Conservation (phyloP, 768 basidiomycete species). For the Paxillus rubicundulus region DNA sequence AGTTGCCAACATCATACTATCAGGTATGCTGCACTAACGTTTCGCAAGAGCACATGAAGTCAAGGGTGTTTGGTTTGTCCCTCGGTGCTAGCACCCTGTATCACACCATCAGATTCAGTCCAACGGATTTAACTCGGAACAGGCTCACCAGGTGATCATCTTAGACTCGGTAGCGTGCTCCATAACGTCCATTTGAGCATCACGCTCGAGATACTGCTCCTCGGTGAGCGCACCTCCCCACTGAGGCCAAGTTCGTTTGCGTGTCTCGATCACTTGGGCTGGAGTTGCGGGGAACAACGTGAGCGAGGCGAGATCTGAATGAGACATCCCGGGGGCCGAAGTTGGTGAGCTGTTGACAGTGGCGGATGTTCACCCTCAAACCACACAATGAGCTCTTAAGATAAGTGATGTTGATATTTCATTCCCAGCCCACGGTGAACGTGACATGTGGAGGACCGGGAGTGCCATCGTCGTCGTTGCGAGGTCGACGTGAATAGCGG, state of each 20-base stretch:
- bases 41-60: conserved; percentile 61
- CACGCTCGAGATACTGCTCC: conserved; percentile 46
- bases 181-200: conserved; percentile 37
- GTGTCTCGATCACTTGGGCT: conserved; percentile 42
- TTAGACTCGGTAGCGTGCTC: conserved; percentile 46
- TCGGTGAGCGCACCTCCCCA: conserved; percentile 46
- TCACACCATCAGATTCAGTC: background rate
- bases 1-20: background rate
- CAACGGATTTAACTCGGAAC: background rate
- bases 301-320: conserved; percentile 22
- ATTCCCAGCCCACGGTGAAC: background rate
- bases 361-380: background rate
- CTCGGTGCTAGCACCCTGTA: conserved; percentile 58
- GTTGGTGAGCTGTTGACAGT: background rate
- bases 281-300: conserved; percentile 49
- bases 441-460: background rate
- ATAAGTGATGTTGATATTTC: background rate
- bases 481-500: too few relatives aligned
- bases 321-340: background rate
- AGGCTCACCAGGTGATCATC: conserved; percentile 48
- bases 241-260: conserved; percentile 36
- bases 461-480: background rate
- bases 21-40: conserved; percentile 42
- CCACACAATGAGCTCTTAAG: background rate
- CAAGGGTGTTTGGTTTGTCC: conserved; percentile 45